Conservation (phyloP, 495 filamentous ascomycete species). For the Lasiosphaeriaceae sp. region DNA sequence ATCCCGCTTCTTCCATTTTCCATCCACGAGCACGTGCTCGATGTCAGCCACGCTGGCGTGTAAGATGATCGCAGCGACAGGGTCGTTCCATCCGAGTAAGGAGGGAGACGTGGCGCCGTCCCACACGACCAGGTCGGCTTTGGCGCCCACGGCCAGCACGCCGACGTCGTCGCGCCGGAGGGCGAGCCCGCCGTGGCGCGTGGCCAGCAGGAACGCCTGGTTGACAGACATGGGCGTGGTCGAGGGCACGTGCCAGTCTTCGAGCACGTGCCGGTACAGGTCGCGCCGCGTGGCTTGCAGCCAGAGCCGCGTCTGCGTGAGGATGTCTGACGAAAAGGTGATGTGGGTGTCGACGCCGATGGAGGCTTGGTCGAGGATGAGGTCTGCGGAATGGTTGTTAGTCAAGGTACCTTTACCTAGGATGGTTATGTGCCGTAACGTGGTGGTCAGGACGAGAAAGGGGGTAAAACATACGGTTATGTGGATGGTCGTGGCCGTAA, state of each 20-base stretch:
- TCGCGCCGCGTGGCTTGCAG: conserved; percentile 33
- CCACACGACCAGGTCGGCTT: conserved; percentile 50
- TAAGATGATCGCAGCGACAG: conserved; percentile 49
- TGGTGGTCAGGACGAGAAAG: no score
- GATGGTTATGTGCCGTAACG: no score
- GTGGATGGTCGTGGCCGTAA: conserved; percentile 38
- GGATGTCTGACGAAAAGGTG: conserved; percentile 40
- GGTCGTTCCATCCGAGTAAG: conserved; percentile 48
- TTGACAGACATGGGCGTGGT: conserved; percentile 42
- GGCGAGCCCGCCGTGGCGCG: conserved; percentile 43
- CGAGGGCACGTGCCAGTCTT: conserved; percentile 33
- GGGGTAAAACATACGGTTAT: conserved; percentile 10
- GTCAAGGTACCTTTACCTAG: no score
- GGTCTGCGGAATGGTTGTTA: conserved; percentile 10
- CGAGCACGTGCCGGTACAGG: conserved; percentile 33
- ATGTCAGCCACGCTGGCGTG: conserved; percentile 48
- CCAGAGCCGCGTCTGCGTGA: conserved; percentile 44
- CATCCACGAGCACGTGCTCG: conserved; percentile 45
- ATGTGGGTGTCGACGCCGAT: conserved; percentile 46
- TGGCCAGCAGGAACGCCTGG: conserved; percentile 49
- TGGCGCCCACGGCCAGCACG: conserved; percentile 39
- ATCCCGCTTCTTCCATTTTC: conserved; percentile 38
- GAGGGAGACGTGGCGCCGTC: conserved; percentile 36
- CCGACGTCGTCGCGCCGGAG: conserved; percentile 45
- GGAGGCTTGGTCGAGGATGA: conserved; percentile 37